Percentiles rank a stretch among this genome's conserved stretches.
Conservation (phyloP, 2,329 filamentous ascomycete species). For the Trichoderma breve region DNA sequence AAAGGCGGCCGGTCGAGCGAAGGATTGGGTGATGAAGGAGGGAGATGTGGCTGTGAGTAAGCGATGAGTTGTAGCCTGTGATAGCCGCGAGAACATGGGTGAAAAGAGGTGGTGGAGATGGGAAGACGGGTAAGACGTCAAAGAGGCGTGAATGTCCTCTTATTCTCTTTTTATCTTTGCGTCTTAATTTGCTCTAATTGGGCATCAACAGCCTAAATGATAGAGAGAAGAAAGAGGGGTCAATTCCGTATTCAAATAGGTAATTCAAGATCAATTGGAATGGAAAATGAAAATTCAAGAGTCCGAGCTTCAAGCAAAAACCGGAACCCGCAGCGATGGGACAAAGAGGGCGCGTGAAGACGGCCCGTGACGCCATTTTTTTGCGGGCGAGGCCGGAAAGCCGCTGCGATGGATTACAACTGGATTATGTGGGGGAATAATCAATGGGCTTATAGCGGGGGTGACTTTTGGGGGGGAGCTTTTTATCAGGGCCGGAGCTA, state of each 20-base stretch:
- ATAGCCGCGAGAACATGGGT: constrained; percentile 73
- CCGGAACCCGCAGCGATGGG: background rate
- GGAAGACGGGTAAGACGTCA: background rate
- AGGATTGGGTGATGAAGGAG: constrained; percentile 15
- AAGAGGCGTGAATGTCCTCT: background rate
- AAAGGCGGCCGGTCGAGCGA: constrained; percentile 27
- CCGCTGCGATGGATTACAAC: background rate
- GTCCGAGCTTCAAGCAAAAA: background rate
- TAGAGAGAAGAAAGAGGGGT: background rate
- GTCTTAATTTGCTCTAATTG: background rate
- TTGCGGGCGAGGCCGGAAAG: constrained; percentile 1
- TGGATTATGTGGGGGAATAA: background rate
- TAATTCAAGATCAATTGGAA: background rate
- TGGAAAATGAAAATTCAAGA: background rate
- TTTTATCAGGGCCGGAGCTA: background rate
- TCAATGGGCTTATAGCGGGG: constrained; percentile 9
- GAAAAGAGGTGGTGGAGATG: background rate
- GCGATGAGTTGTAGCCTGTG: constrained; percentile 67
- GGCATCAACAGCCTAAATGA: no score
- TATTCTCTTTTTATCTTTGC: background rate
- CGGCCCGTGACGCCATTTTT: constrained; percentile 21
- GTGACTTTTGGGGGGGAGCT: constrained; percentile 1
- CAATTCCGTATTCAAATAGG: background rate
- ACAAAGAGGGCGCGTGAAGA: background rate
- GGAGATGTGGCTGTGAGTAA: constrained; percentile 44